Base-by-base conservation (phyloP, 2,329 filamentous ascomycete genomes). In the Aspergillus neotritici region DNA sequence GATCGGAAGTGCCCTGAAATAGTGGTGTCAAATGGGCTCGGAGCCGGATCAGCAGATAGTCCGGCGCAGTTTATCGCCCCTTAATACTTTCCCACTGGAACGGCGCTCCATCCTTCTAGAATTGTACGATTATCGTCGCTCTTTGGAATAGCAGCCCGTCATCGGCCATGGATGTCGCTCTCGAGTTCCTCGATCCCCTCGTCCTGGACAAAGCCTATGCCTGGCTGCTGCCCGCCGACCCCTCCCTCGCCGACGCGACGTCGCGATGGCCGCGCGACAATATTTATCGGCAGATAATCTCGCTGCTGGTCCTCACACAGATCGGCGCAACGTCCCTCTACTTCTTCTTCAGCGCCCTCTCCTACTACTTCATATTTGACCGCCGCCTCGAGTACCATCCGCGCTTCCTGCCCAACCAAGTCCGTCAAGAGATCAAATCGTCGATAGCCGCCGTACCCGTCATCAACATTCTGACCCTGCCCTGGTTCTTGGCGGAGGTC, bases 341-440 rank as follows among this genome's bases (percentile, higher is more conserved):
- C 17, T 25, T 37, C 35, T 37, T 37, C 4, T 37, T 37, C 17
- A 37, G 35, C 35, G 35, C 35, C 3, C 35, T 90, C 30, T 91
- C 86, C 30, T 94, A 89, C 68, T 55, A 81, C 60, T 80, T 90
- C 69, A 75, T 93, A 63, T 93, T 91, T 68, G 86, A 93, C 69
- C 87, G 93, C 66, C 75, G 79, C 35, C 88, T 84, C 34, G 79
- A 87, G 67, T 71, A 84, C 47, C 87, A 94, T 65, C 87, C 87
- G 28, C 87, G 87, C 62, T 93, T 87, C 67, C 81, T 93, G 59
- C 89, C 87, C 69, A 86, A 91, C 68, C 87, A 93, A 66, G 82
- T 93, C 53, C 73, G 74, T 48, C 77, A 86, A 50, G 87, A 94
- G 65, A 91, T 94, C 56, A 71, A 73, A 51, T 85, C 88, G 68